A percentile compares a stretch with the other conserved stretches of the same genome.
These are phyloP conservation scores for Phytomonas serpens DNA, from an alignment of 208 protist genomes.

Conservation along the genomic window DNA sequence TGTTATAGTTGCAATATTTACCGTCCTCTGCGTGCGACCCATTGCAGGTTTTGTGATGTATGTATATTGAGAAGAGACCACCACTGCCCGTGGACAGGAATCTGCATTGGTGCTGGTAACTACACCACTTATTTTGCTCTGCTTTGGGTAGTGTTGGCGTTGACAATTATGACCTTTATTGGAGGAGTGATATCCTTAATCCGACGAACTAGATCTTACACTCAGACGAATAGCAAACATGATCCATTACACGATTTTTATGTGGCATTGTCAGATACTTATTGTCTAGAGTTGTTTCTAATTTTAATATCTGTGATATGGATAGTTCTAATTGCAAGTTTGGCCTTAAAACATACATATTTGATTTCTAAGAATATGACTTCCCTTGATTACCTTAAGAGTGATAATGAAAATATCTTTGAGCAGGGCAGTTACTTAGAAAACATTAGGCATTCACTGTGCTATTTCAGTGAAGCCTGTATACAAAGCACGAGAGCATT, in stretches of 20 bases:
- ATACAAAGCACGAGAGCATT: background rate
- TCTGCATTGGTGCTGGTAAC: constrained; percentile 83
- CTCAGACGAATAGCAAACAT: background rate
- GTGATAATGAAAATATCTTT: constrained; percentile 38
- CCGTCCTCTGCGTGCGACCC: constrained; percentile 64
- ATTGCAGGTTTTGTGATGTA: constrained; percentile 85
- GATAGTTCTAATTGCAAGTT: constrained; percentile 25
- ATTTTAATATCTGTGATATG: constrained; percentile 39
- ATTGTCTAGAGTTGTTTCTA: constrained; percentile 55
- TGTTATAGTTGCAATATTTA: constrained; percentile 82
- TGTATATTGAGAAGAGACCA: constrained; percentile 87
- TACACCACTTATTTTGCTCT: constrained; percentile 70
- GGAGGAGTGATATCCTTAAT: constrained; percentile 1
- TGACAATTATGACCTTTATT: constrained; percentile 4
- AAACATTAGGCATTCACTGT: constrained; percentile 39
- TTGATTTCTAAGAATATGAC: constrained; percentile 63
- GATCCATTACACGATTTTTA: constrained; percentile 17
- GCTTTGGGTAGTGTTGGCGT: constrained; percentile 30
- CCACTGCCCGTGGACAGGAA: constrained; percentile 90
- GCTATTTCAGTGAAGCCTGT: constrained; percentile 8
- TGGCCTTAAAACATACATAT: constrained; percentile 58
- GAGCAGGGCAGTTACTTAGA: constrained; percentile 32
- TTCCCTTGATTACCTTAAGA: constrained; percentile 36
- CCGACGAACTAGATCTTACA: background rate
- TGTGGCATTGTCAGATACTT: constrained; percentile 44